These are phyloP conservation scores for Musa troglodytarum DNA, from an alignment of 176 grass and related monocot species.

Conservation along the genomic window DNA sequence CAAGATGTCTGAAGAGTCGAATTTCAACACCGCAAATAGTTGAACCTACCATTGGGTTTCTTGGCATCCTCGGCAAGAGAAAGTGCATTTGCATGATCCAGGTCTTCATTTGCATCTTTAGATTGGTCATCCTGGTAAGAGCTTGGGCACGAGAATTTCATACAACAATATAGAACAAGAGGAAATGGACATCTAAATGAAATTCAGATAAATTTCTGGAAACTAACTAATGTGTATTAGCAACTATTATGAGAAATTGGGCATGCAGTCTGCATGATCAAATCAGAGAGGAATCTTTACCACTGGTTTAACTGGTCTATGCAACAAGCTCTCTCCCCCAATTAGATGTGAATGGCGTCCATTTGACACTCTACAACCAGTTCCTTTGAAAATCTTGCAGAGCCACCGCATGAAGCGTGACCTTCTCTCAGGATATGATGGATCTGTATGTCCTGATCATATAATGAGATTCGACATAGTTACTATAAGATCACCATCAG, in stretches of 20 bases:
- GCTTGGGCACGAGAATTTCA: constrained; percentile 15
- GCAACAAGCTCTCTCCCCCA: constrained; percentile 54
- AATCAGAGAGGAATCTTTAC: constrained; percentile 28
- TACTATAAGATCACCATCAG: constrained; percentile 20
- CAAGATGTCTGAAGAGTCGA: too few relatives aligned
- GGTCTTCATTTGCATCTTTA: constrained; percentile 65
- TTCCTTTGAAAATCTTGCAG: constrained; percentile 68
- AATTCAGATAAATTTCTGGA: neutral
- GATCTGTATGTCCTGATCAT: constrained; percentile 22
- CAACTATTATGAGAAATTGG: neutral
- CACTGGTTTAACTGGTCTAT: constrained; percentile 48
- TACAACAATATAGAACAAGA: constrained; percentile 18
- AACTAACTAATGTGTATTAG: neutral
- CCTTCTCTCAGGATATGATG: constrained; percentile 46
- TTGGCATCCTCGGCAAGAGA: constrained; percentile 73
- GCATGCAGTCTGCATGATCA: neutral
- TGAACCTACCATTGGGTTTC: constrained; percentile 44
- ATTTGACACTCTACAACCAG: constrained; percentile 32
- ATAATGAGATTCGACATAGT: neutral
- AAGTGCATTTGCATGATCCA: constrained; percentile 66
- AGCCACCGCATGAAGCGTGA: constrained; percentile 92
- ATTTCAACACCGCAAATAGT: neutral
- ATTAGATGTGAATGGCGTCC: constrained; percentile 32
- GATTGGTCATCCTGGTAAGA: constrained; percentile 57
- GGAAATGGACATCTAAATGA: neutral